A percentile compares a stretch with the other conserved stretches of the same genome.
Evolutionary conservation across 805 yeast genomes (phyloP).

Genomic region (Starmerella khaoyaiensis): DNA sequence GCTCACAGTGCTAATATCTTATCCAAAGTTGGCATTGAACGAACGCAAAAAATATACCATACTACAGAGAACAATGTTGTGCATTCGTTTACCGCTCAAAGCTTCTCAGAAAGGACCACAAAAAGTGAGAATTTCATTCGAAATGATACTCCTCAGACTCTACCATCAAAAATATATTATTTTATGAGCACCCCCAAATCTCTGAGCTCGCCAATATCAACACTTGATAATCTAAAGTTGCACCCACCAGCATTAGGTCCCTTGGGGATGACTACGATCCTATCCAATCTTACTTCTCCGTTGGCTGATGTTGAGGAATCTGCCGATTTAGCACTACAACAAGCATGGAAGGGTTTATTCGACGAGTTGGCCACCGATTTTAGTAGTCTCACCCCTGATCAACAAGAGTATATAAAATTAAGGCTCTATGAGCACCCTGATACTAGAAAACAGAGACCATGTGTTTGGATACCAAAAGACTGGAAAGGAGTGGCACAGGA

Average conservation of each 20-base stretch:
- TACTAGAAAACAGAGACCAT: slow-evolving; percentile 23
- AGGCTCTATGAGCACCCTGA: slow-evolving; percentile 28
- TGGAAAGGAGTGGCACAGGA: slow-evolving; percentile 29
- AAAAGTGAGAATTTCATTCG: too few species aligned
- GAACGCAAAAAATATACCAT: too few species aligned
- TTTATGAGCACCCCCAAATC: too few species aligned
- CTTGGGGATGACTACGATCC: neutral
- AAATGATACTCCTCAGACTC: too few species aligned
- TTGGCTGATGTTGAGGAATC: neutral
- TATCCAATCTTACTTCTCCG: neutral
- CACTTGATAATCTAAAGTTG: too few species aligned
- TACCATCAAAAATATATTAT: too few species aligned
- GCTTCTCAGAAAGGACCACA: too few species aligned
- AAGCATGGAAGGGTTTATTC: slow-evolving; percentile 15
- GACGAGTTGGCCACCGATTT: slow-evolving; percentile 24
- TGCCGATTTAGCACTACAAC: slow-evolving; percentile 1
- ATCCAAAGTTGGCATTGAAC: too few species aligned
- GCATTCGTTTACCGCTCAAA: too few species aligned
- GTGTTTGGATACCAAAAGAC: slow-evolving; percentile 37
- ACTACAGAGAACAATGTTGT: too few species aligned
- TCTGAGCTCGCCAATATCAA: too few species aligned
- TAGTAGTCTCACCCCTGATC: slow-evolving; percentile 19
- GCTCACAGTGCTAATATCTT: too few species aligned
- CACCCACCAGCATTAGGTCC: neutral
- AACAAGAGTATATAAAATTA: slow-evolving; percentile 21